Evolutionary conservation across 768 basidiomycete species (phyloP).

Genomic region (Crepidotus variabilis): DNA sequence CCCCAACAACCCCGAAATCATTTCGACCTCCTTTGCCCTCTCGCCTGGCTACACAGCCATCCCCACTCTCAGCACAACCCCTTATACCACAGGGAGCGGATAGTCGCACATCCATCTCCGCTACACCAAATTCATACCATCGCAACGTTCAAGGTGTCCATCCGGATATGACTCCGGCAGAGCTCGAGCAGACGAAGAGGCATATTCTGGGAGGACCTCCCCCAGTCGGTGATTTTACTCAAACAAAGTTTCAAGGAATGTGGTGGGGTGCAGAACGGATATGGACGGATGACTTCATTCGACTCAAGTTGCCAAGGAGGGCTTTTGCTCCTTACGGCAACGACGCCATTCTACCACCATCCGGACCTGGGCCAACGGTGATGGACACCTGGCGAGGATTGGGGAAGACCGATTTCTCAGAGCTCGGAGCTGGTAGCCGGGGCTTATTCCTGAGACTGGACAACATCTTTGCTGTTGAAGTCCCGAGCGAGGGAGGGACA

Average conservation of each 20-base stretch:
- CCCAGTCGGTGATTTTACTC: constrained; percentile 23
- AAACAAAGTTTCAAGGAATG: constrained; percentile 70
- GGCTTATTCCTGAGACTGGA: constrained; percentile 74
- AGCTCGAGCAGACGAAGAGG: constrained; percentile 20
- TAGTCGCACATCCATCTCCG: constrained; percentile 13
- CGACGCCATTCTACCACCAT: constrained; percentile 54
- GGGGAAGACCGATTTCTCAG: constrained; percentile 20
- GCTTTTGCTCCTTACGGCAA: constrained; percentile 67
- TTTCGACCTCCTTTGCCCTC: constrained; percentile 10
- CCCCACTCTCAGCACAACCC: constrained; percentile 9
- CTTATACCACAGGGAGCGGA: constrained; percentile 5
- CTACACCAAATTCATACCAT: constrained; percentile 12
- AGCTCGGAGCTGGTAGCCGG: constrained; percentile 52
- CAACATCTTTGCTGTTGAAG: constrained; percentile 61
- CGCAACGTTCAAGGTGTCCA: constrained; percentile 14
- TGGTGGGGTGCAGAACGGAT: constrained; percentile 92
- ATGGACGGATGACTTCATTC: constrained; percentile 82
- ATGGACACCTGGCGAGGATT: constrained; percentile 19
- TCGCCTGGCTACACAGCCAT: constrained; percentile 10
- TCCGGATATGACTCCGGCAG: constrained; percentile 18
- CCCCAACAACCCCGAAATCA: constrained; percentile 11
- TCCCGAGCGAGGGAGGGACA: constrained; percentile 32
- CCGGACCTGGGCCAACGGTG: constrained; percentile 47
- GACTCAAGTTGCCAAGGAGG: constrained; percentile 66
- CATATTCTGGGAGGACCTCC: constrained; percentile 16